A percentile compares a stretch with the other conserved stretches of the same genome.
These are phyloP conservation scores for Termitomyces sp. DNA, from an alignment of 1,284 basidiomycete species.

Conservation along the genomic window DNA sequence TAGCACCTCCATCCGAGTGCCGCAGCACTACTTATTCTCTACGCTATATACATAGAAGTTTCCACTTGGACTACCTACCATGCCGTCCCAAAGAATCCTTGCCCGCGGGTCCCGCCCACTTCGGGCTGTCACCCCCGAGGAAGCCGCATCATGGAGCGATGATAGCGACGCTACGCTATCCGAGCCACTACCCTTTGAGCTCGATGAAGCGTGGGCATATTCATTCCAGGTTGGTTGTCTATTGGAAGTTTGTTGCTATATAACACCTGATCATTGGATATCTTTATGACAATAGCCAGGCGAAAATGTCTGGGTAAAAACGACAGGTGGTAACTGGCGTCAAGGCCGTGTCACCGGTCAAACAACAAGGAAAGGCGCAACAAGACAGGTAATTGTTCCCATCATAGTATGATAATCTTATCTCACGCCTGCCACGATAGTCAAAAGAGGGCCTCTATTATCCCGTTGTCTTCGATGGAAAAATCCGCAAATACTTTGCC, in stretches of 20 bases:
- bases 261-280: not conserved
- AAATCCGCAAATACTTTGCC: conserved; percentile 50
- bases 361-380: conserved; percentile 37
- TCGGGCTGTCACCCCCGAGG: conserved; percentile 29
- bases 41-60: conserved; percentile 8
- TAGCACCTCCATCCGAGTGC: conserved; percentile 1
- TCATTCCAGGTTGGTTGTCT: conserved; percentile 42
- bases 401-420: not conserved
- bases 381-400: conserved; percentile 36
- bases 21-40: conserved; percentile 5
- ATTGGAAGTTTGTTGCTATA: not conserved
- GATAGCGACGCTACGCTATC: conserved; percentile 28
- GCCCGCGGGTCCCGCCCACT: conserved; percentile 15
- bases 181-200: conserved; percentile 34
- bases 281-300: conserved; percentile 29
- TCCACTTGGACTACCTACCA: conserved; percentile 8
- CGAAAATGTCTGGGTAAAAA: conserved; percentile 50
- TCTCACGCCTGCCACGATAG: not conserved
- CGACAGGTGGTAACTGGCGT: conserved; percentile 44
- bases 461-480: conserved; percentile 39
- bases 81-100: conserved; percentile 14
- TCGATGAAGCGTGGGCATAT: conserved; percentile 52
- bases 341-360: conserved; percentile 40
- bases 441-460: conserved; percentile 47
- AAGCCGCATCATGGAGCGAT: conserved; percentile 32